Percentiles rank a stretch among this genome's conserved stretches.
These are phyloP conservation scores for Tetrahymena malaccensis DNA, from an alignment of 73 alveolate species.

Conservation along the genomic window DNA sequence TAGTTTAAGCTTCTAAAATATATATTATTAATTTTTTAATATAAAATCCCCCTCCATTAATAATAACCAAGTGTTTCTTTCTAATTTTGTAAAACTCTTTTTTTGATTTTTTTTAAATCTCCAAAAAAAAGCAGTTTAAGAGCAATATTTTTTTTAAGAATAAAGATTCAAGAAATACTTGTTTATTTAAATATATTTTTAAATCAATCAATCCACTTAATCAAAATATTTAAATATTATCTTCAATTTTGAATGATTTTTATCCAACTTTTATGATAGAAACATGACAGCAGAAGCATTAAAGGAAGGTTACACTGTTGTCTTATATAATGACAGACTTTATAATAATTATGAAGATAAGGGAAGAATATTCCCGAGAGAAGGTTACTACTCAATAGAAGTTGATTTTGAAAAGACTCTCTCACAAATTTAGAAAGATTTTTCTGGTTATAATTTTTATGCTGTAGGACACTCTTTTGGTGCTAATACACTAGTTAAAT, in stretches of 20 bases:
- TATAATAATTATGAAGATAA: background rate
- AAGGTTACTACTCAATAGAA: background rate
- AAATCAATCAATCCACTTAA: no score
- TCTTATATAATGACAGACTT: background rate
- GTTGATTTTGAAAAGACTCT: background rate
- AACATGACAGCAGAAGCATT: background rate
- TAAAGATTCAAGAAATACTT: no score
- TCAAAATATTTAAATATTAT: no score
- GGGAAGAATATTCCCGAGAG: background rate
- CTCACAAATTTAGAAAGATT: background rate
- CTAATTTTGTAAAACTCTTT: no score
- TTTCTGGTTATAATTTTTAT: constrained; percentile 1
- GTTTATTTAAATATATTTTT: no score
- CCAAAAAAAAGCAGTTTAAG: no score
- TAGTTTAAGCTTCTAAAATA: background rate
- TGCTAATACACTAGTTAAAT: constrained; percentile 11
- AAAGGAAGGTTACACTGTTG: background rate
- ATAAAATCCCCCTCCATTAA: background rate
- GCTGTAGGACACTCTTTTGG: constrained; percentile 40
- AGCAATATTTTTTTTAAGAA: no score
- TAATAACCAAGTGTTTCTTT: background rate
- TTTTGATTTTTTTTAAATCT: no score
- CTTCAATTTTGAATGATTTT: no score
- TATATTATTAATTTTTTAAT: background rate
- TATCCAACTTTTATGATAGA: background rate